A percentile compares a stretch with the other conserved stretches of the same genome.
phyloP scores from a whole-genome alignment of 345 rosid species.

The Aurinia saxatilis region DNA sequence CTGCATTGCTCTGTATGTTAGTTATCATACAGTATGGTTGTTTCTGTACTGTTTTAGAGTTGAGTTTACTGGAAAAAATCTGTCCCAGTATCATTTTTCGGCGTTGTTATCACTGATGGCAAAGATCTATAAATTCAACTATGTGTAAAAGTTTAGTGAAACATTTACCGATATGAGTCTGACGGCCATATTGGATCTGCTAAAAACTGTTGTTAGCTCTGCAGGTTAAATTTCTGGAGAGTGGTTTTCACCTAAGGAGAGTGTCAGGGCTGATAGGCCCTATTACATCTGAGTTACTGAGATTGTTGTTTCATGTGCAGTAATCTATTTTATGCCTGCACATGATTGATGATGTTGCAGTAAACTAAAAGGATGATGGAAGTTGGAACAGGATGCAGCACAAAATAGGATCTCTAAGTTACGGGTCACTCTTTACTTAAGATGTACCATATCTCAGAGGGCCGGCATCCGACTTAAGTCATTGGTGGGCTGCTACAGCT shows the following conservation, averaged over 20 bases:
- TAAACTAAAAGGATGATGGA: neutral
- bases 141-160: too few species aligned
- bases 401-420: neutral
- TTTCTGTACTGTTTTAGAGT: neutral
- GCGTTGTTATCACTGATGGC: neutral
- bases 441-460: neutral
- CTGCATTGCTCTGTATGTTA: neutral
- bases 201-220: neutral
- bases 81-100: neutral
- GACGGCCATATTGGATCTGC: neutral
- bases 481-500: too few species aligned
- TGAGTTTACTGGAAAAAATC: neutral
- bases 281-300: neutral
- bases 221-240: neutral
- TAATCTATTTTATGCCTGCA: neutral
- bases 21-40: neutral
- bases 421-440: too few species aligned
- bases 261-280: neutral
- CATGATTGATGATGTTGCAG: neutral
- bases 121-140: neutral
- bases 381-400: neutral
- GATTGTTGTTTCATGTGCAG: slow-evolving; percentile 2
- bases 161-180: neutral
- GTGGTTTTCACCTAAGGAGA: neutral
- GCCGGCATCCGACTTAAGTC: too few species aligned